These are phyloP conservation scores for Lachnellula willkommii DNA, from an alignment of 2,329 filamentous ascomycete genomes.

Conservation along the genomic window DNA sequence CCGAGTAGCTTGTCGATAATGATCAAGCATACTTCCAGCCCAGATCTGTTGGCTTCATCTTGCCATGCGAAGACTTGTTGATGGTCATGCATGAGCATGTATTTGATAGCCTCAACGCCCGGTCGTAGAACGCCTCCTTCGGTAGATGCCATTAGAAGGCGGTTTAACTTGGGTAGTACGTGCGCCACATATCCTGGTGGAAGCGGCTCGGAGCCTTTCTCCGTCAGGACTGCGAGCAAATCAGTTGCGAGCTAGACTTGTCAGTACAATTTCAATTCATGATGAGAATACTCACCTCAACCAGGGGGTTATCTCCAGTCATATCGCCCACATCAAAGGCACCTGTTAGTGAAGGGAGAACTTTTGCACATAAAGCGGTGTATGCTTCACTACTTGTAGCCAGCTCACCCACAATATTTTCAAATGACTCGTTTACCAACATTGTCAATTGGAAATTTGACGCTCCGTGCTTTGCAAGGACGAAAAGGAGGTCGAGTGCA, in stretches of 20 bases:
- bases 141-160: constrained; percentile 73
- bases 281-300: constrained; percentile 51
- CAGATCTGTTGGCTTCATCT: constrained; percentile 72
- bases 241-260: constrained; percentile 67
- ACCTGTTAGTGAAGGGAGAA: constrained; percentile 79
- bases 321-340: constrained; percentile 85
- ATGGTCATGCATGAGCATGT: constrained; percentile 83
- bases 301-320: constrained; percentile 77
- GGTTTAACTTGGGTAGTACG: constrained; percentile 80
- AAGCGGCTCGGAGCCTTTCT: constrained; percentile 78
- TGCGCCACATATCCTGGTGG: constrained; percentile 80
- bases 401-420: constrained; percentile 72
- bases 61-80: constrained; percentile 85
- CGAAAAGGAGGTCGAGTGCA: constrained; percentile 79
- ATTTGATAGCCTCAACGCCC: constrained; percentile 79
- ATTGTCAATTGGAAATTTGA: constrained; percentile 87
- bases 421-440: constrained; percentile 84
- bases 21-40: constrained; percentile 80
- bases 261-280: constrained; percentile 6
- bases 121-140: constrained; percentile 86
- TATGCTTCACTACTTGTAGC: constrained; percentile 65
- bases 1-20: constrained; percentile 90
- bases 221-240: constrained; percentile 71
- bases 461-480: constrained; percentile 80
- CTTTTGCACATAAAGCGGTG: constrained; percentile 73